Evolutionary conservation across 306 rosid species (phyloP), one percentile per base, ranked within the genome.

Genomic region (Cyamopsis tetragonoloba): DNA sequence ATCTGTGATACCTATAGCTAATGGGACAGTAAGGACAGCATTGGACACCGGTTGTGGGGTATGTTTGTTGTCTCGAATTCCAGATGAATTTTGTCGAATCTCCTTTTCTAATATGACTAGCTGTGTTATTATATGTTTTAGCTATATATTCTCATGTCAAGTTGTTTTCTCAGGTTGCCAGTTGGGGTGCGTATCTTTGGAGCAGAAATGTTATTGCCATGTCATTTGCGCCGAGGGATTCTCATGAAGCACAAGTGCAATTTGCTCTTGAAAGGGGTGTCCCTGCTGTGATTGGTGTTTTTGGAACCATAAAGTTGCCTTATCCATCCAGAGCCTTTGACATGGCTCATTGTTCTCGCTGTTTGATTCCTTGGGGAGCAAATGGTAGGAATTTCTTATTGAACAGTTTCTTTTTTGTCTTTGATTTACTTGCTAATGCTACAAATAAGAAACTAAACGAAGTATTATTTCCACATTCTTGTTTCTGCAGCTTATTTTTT

Each of bases 41-140:
- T 77, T 90, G 4, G 96, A 90, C 71, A 90, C 96, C 43, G 95
- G 96, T 58, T 90, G 96, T 30, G 96, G 96, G 89, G 96, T 90
- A 87, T 74, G 85, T 46, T 71, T 51, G 43, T 47, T 23, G 15
- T 46, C 68, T 38, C 30, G 39, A 49, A 28, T 56, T 65, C 32
- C 54, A 26, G 9, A 51, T 22, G 30, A 24, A 12, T 56, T 63
- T 56, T 56, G 48, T 28, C 13, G 7, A 48, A 30, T 23, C 11
- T 58, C 70, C 32, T 42, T 32, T 70, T 27, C 28, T 19, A 34
- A 39, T 43, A 22, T 50, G 39, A 13, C 34, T 38, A 39, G 38
- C 13, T 67, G 31, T 60, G 18, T 78, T 35, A 30, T 53, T 60
- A n/a, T 57, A n/a, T 57, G 10, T 43, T 66, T 63, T 46, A 63